phyloP scores from a whole-genome alignment of 2,329 filamentous ascomycete species.

The Trichoderma afroharzianum region DNA sequence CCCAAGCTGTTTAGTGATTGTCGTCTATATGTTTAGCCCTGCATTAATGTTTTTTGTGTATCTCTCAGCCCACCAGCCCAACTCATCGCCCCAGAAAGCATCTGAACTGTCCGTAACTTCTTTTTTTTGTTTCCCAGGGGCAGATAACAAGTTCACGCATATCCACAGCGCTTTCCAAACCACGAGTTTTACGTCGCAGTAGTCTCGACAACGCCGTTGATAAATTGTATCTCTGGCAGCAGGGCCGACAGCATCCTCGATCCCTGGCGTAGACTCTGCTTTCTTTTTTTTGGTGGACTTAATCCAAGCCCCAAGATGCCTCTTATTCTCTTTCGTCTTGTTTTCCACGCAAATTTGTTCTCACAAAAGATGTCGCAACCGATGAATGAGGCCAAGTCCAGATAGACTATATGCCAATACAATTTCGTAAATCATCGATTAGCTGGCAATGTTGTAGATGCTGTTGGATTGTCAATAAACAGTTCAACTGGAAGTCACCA shows the following conservation, averaged over 20 bases:
- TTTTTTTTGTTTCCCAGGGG: background rate
- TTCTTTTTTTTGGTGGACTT: background rate
- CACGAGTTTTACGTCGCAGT: background rate
- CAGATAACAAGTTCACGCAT: background rate
- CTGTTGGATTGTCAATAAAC: background rate
- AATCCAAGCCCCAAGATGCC: background rate
- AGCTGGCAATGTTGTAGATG: slow-evolving; percentile 19
- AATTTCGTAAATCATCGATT: background rate
- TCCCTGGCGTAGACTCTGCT: background rate
- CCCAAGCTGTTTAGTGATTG: background rate
- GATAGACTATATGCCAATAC: background rate
- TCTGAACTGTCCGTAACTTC: background rate
- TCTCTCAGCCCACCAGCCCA: background rate
- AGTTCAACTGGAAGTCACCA: too few relatives aligned
- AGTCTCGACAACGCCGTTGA: background rate
- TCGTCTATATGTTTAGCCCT: background rate
- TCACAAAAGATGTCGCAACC: background rate
- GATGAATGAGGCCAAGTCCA: background rate
- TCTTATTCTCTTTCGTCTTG: background rate
- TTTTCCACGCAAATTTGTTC: background rate
- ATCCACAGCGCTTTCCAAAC: background rate
- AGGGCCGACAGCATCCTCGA: background rate
- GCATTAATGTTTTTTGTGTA: background rate
- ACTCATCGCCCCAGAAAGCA: background rate
- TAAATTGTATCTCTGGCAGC: background rate